phyloP scores from a whole-genome alignment of 139 green algal genomes.

The Dunaliella sp. region DNA sequence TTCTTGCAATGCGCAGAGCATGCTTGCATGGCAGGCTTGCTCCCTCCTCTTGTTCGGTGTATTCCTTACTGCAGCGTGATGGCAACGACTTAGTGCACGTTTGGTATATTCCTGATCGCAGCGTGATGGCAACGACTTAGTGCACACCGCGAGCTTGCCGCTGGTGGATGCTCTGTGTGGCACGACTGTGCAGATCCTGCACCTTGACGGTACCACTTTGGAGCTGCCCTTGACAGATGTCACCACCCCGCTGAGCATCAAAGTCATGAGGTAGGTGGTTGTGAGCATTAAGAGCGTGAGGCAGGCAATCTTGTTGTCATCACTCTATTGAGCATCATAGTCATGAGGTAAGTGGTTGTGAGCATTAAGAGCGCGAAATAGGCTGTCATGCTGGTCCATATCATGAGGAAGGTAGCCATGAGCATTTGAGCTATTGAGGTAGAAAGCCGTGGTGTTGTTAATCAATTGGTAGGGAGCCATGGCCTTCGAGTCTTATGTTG shows the following conservation, averaged over 20 bases:
- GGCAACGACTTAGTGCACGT: constrained; percentile 75
- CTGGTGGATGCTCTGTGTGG: constrained; percentile 41
- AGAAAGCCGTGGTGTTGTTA: too few relatives aligned
- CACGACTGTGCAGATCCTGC: constrained; percentile 36
- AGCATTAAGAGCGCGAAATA: neutral
- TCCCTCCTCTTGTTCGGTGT: too few relatives aligned
- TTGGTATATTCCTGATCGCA: neutral
- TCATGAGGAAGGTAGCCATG: constrained; percentile 33
- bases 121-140: constrained; percentile 85
- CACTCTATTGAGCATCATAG: constrained; percentile 29
- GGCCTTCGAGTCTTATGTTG: too few relatives aligned
- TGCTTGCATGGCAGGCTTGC: too few relatives aligned
- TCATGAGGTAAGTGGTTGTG: constrained; percentile 34
- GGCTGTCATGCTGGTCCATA: constrained; percentile 27
- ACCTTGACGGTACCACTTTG: constrained; percentile 65
- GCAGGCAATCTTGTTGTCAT: constrained; percentile 33
- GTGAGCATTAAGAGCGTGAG: neutral
- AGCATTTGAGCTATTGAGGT: too few relatives aligned
- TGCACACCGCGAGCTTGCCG: constrained; percentile 34
- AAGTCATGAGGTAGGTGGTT: constrained; percentile 39
- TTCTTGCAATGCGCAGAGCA: too few relatives aligned
- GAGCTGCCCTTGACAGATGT: constrained; percentile 51
- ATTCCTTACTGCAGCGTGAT: constrained; percentile 70
- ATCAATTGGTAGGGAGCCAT: too few relatives aligned
- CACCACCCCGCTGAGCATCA: constrained; percentile 28